phyloP scores from a whole-genome alignment of 345 rosid species.

The Rhodamnia argentea region DNA sequence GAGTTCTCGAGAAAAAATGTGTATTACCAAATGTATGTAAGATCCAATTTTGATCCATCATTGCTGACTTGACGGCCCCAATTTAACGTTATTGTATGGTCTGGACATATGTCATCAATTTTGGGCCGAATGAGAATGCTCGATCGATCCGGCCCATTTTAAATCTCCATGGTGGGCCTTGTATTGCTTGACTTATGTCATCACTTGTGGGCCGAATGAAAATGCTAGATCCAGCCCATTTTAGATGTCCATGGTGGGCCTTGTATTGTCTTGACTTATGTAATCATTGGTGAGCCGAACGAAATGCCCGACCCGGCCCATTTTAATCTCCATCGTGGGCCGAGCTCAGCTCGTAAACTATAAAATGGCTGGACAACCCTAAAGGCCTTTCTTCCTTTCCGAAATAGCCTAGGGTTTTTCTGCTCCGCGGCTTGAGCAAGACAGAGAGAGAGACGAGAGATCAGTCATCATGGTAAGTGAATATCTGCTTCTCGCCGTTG shows the following conservation, averaged over 20 bases:
- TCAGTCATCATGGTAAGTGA: background rate
- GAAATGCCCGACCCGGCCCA: background rate
- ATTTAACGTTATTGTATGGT: no score
- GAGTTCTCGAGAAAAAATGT: no score
- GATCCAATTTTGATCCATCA: no score
- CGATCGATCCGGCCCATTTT: no score
- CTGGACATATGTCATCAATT: no score
- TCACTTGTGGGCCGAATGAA: background rate
- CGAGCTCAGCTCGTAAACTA: background rate
- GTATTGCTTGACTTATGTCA: no score
- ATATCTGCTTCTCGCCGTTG: background rate
- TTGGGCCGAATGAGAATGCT: no score
- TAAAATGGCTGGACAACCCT: background rate
- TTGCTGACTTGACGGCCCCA: no score
- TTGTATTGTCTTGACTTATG: no score
- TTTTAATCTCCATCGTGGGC: background rate
- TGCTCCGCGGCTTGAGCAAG: background rate
- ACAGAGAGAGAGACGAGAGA: background rate
- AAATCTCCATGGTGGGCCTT: no score
- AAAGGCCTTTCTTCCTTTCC: background rate
- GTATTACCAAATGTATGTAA: no score
- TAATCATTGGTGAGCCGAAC: background rate
- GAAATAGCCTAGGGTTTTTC: background rate
- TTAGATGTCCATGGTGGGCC: background rate
- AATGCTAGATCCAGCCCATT: background rate